Percentiles rank a stretch among this genome's conserved stretches.
Evolutionary conservation across 2,329 filamentous ascomycete genomes (phyloP).

Genomic region (Aspergillus pseudoglaucus): DNA sequence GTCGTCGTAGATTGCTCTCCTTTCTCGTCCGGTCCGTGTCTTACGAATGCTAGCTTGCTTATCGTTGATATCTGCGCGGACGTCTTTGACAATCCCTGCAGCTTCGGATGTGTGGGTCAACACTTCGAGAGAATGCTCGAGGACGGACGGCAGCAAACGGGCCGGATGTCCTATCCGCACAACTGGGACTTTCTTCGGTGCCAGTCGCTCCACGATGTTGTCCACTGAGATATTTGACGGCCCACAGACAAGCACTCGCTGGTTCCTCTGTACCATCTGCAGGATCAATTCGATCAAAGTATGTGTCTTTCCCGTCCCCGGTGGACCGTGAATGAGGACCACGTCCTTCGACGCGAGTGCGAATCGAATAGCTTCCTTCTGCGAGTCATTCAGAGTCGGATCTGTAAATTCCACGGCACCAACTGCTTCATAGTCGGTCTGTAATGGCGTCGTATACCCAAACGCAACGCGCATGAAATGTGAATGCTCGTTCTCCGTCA

Average conservation of each 20-base stretch:
- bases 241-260: conserved; percentile 83
- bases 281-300: conserved; percentile 91
- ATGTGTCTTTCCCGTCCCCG: conserved; percentile 94
- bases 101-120: conserved; percentile 87
- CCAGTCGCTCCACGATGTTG: conserved; percentile 90
- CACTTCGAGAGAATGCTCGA: conserved; percentile 85
- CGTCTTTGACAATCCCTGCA: conserved; percentile 79
- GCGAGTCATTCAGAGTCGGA: conserved; percentile 53
- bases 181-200: conserved; percentile 77
- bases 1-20: conserved; percentile 75
- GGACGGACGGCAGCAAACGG: conserved; percentile 75
- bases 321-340: conserved; percentile 87
- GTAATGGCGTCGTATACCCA: conserved; percentile 50
- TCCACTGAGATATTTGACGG: conserved; percentile 97
- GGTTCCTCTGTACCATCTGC: conserved; percentile 69
- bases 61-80: conserved; percentile 85
- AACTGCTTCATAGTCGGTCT: conserved; percentile 40
- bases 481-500: conserved; percentile 50
- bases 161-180: conserved; percentile 90
- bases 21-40: conserved; percentile 71
- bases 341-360: conserved; percentile 75
- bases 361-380: conserved; percentile 65
- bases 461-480: conserved; percentile 56
- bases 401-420: conserved; percentile 50
- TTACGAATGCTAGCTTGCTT: conserved; percentile 87